phyloP scores from a whole-genome alignment of 805 yeast species.

The Saccharomycopsis malanga region DNA sequence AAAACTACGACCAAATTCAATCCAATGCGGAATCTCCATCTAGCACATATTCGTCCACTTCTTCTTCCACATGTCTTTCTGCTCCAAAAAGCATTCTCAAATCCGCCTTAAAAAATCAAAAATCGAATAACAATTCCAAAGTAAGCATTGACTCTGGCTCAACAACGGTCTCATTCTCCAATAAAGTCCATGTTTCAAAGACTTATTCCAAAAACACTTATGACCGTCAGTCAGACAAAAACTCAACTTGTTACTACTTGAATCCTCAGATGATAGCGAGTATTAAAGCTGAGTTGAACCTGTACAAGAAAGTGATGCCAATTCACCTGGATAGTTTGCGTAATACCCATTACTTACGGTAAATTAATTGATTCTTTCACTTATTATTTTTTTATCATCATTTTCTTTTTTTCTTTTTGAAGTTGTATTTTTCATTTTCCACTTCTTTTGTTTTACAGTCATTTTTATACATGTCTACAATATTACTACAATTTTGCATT shows the following conservation, averaged over 20 bases:
- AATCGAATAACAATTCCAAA: background rate
- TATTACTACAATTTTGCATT: too few species aligned
- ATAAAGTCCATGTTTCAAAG: conserved; percentile 41
- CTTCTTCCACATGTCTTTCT: background rate
- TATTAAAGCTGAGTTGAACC: conserved; percentile 59
- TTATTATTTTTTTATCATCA: too few species aligned
- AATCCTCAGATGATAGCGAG: conserved; percentile 44
- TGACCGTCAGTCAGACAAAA: conserved; percentile 44
- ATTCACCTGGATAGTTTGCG: conserved; percentile 55
- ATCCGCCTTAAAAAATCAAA: background rate
- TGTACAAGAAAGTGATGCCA: conserved; percentile 56
- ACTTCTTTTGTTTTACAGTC: too few species aligned
- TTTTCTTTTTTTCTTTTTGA: too few species aligned
- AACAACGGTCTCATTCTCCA: conserved; percentile 37
- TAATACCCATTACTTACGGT: conserved; percentile 68
- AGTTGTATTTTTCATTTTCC: too few species aligned
- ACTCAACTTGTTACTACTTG: conserved; percentile 36
- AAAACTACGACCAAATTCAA: background rate
- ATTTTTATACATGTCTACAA: too few species aligned
- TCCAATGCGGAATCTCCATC: background rate
- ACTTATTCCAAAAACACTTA: conserved; percentile 47
- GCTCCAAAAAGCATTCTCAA: background rate
- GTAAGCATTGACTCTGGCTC: conserved; percentile 20
- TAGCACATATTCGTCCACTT: background rate
- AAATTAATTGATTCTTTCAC: too few species aligned